Evolutionary conservation across 352 stramenopile species (phyloP), one percentile per base, ranked within the genome.

Genomic region (Pythium phragmiticola): DNA sequence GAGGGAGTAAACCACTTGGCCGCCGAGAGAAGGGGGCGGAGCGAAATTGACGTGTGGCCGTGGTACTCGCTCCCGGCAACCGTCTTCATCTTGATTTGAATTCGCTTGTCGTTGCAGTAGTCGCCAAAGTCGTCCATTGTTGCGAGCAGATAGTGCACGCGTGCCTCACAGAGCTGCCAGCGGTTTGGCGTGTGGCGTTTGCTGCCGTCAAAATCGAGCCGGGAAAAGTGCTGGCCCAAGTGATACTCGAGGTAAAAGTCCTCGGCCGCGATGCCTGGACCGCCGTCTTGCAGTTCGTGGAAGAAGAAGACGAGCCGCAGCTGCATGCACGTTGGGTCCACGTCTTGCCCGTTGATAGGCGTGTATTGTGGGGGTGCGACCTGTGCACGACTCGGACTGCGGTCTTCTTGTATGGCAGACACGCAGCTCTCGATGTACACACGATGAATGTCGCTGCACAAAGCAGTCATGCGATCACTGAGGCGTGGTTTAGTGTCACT

Each of bases 241-340:
- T 92, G 83, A 48, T 94, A 94, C 45, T 91, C 83, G 33, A 92
- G 70, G 51, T 81, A 89, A 26, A 90, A 94, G 19, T 92, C 80
- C 0, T 78, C 82, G 1, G 83, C 76, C 7, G 68, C 65, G 36
- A 90, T 63, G 1, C 80, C 51, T 0, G 76, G 77, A 0, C 82
- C 80, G 34, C 72, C 83, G 51, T 94, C 85, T 52, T 94, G 85
- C 3, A 94, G 63, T 55, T 94, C 85, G 50, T 94, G 83, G 55
- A 94, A 94, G 69, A 94, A 90, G 48, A 94, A 84, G 30, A 85
- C 73, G 14, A 94, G 50, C 1, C 83, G 80, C 36, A 94, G 63
- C 39, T 92, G 80, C 0, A 78, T 65, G 37, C 73, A 80, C 12
- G 76, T 92, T n/a, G 83, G 85, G n/a, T 94, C 85, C 7, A 94